Percentiles rank a stretch among this genome's conserved stretches.
Conservation (phyloP, 768 basidiomycete genomes). For the Phylloporus arenicola region DNA sequence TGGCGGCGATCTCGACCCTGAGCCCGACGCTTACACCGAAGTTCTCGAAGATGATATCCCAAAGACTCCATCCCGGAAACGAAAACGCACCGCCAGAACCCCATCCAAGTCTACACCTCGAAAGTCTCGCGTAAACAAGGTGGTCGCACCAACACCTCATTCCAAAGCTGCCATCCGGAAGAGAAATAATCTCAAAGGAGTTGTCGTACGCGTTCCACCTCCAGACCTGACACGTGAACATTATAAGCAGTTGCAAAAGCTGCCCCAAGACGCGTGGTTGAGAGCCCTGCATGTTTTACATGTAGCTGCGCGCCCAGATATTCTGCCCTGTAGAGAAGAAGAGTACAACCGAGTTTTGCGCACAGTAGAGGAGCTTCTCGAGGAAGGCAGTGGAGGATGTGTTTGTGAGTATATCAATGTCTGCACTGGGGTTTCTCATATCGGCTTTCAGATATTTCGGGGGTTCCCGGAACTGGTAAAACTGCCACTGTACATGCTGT, state of each 20-base stretch:
- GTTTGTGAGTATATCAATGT: conserved; percentile 57
- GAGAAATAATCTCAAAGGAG: conserved; percentile 32
- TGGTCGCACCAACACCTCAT: conserved; percentile 67
- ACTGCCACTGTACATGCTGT: conserved; percentile 96
- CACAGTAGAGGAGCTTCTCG: conserved; percentile 77
- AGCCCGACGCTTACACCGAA: conserved; percentile 25
- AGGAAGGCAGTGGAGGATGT: conserved; percentile 93
- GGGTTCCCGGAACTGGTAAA: conserved; percentile 98
- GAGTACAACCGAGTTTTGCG: conserved; percentile 75
- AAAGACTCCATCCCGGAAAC: conserved; percentile 52
- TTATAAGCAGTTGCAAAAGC: conserved; percentile 40
- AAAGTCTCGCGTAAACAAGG: conserved; percentile 33
- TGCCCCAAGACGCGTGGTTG: conserved; percentile 76
- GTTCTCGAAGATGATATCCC: conserved; percentile 29
- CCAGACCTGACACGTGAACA: conserved; percentile 32
- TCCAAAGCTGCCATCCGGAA: conserved; percentile 62
- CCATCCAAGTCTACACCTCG: conserved; percentile 31
- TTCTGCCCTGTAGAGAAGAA: conserved; percentile 81
- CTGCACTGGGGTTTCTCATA: not conserved
- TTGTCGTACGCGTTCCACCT: conserved; percentile 31
- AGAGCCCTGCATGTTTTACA: conserved; percentile 88
- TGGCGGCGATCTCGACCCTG: conserved; percentile 20
- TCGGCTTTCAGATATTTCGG: conserved; percentile 74
- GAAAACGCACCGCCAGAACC: conserved; percentile 35
- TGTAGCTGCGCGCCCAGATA: conserved; percentile 87